Percentiles rank a stretch among this genome's conserved stretches.
Conservation (phyloP, 2,329 filamentous ascomycete species). For the Periconia sp. region DNA sequence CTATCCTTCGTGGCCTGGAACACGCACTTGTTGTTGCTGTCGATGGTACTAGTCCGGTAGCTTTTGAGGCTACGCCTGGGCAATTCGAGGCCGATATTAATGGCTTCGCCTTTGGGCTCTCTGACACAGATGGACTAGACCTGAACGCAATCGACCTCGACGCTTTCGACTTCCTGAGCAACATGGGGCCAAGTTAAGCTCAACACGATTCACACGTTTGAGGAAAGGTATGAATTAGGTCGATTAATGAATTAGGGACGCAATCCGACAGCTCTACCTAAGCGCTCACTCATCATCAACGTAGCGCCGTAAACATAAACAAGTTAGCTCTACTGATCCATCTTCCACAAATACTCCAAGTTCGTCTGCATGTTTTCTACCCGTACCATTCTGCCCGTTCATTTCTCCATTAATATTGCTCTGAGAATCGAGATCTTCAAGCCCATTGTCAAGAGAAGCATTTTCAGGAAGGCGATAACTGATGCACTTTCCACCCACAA, state of each 20-base stretch:
- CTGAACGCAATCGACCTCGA: constrained; percentile 1
- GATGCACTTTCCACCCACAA: constrained; percentile 18
- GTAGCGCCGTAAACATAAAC: constrained; percentile 1
- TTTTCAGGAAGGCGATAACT: constrained; percentile 10
- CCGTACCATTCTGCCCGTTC: neutral
- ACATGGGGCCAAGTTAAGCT: no score
- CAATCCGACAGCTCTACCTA: no score
- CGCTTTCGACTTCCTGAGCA: constrained; percentile 6
- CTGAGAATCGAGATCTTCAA: no score
- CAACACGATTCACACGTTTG: no score
- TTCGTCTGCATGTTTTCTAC: constrained; percentile 2
- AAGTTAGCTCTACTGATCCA: constrained; percentile 4
- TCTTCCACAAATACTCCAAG: constrained; percentile 18
- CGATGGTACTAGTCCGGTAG: constrained; percentile 14
- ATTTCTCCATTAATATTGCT: neutral
- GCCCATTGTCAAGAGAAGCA: neutral
- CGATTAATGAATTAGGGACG: no score
- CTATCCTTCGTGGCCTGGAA: constrained; percentile 47
- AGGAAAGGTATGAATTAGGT: no score
- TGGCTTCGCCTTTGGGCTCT: constrained; percentile 1
- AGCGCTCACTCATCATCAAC: no score
- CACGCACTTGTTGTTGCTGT: constrained; percentile 46
- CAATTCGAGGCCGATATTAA: neutral
- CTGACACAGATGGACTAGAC: neutral
- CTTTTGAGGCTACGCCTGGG: constrained; percentile 2